Base-by-base conservation (phyloP, 768 basidiomycete species). In the Xerocomus brunneocitrinus region DNA sequence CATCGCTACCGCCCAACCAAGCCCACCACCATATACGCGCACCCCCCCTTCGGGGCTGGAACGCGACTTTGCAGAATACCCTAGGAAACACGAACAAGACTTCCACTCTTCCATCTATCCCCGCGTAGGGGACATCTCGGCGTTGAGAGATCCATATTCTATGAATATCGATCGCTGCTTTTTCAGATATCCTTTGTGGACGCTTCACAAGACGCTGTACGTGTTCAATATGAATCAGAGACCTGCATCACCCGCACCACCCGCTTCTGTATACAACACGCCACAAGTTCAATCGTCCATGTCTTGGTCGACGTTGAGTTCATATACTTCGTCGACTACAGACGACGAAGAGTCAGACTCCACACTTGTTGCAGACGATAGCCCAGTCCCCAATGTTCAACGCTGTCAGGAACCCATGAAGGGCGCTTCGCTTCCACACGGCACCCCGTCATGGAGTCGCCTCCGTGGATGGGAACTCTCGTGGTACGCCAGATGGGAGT, bases 121-220 rank as follows among this genome's bases (percentile, higher is more conserved):
- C n/a, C 77, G 86, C 3, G 75, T 78, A 10, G 86, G 86, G 5
- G 85, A 87, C 57, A 67, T 88, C 25, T 64, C 73, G 0, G 74
- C 82, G 2, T 67, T 87, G 36, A 77, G 79, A 27, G 83, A 87
- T 60, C 78, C 81, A 3, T 80, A 79, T 60, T 75, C 75, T 46
- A 74, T 71, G 54, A 71, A 79, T 47, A 73, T 84, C 47, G 86
- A 88, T 64, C 79, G 79, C 10, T 80, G 71, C 57, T 84, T 87
- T 59, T 76, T 76, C 54, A 71, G 66, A 32, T 72, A 82, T 60
- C 79, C 82, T 4, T 63, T 81, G 44, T 86, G 84, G 80, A 87
- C 85, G 19, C 80, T 87, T 62, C 69, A 74, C 41, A 87, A 87
- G 72, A 77, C 75, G 38, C 58, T 87, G n/a, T 87, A 81, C 73